Evolutionary conservation across 164 flowering plant genomes (phyloP), one percentile per base, ranked within the genome.

Genomic region (Vitis labrusca): DNA sequence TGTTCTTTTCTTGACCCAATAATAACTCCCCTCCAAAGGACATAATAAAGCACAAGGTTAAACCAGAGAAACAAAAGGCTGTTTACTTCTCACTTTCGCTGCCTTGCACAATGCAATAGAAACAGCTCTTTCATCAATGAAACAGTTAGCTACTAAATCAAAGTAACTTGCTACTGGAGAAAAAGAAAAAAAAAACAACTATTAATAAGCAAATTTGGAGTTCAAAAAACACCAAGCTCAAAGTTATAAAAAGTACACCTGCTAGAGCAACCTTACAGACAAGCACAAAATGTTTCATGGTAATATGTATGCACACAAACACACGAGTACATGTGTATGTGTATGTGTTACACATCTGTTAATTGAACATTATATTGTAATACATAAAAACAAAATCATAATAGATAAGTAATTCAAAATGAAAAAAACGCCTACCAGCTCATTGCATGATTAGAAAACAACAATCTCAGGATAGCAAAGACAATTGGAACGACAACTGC

Each of bases 391-490:
- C 64, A 61, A 61, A 14, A 11, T 23, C 16, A 3, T 44, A 61
- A 14, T 32, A 32, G 30, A 17, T 23, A 69, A 23, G 19, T 27
- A 27, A 13, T 10, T 19, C 32, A 59, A 53, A 63, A 52, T 23
- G 54, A 77, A 56, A 50, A 16, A 30, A 49, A 75, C 47, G 47
- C 85, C 19, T 80, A 94, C 99, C 99, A 94, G 83, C 74, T 87
- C 99, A 94, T 94, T 59, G 93, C 83, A 57, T 86, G 76, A 72
- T 83, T 76, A 50, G 90, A 80, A 79, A 91, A 86, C 16, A 81
- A 71, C 83, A 92, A 74, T 79, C 97, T 84, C 69, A 87, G 65
- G 60, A 90, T 70, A 48, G 97, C 79, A 82, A 91, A 86, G 29
- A 77, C 23, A 55, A 85, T 67, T 9, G 99, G 97, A 65, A 92